A percentile compares a stretch with the other conserved stretches of the same genome.
phyloP scores from a whole-genome alignment of 345 rosid species.

The Syzygium jambos region DNA sequence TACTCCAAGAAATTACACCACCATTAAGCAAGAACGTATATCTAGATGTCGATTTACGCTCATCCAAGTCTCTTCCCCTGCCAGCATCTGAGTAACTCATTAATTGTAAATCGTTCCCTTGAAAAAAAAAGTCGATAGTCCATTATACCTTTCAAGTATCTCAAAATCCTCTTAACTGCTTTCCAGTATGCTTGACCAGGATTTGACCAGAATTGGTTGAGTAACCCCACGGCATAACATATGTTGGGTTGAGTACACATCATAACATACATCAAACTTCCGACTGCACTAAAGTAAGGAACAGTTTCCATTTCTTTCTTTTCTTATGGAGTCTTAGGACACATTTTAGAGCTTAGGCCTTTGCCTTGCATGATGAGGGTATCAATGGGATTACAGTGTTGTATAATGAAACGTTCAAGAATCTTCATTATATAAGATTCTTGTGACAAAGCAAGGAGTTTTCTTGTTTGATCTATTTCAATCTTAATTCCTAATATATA shows the following conservation, averaged over 20 bases:
- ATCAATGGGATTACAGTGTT: not conserved
- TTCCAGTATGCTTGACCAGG: fast-evolving
- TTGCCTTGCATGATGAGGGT: not conserved
- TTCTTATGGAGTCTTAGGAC: not conserved
- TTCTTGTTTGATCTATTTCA: not conserved
- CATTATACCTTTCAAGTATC: not conserved
- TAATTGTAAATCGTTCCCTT: not conserved
- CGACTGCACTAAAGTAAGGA: not conserved
- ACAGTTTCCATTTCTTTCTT: not conserved
- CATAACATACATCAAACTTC: not conserved
- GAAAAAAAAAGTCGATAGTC: not conserved
- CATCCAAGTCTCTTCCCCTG: not conserved
- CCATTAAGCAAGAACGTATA: not conserved
- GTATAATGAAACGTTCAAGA: not conserved
- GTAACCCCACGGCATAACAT: not conserved
- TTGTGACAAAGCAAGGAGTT: not conserved
- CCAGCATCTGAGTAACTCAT: not conserved
- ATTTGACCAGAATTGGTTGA: not conserved
- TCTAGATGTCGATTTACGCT: not conserved
- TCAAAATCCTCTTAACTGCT: not conserved
- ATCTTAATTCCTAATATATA: not conserved
- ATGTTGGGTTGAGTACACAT: not conserved
- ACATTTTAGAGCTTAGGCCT: not conserved
- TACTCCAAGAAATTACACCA: not conserved
- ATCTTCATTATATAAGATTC: not conserved